Evolutionary conservation across 495 filamentous ascomycete genomes (phyloP).

Genomic region (Tirmania nivea): DNA sequence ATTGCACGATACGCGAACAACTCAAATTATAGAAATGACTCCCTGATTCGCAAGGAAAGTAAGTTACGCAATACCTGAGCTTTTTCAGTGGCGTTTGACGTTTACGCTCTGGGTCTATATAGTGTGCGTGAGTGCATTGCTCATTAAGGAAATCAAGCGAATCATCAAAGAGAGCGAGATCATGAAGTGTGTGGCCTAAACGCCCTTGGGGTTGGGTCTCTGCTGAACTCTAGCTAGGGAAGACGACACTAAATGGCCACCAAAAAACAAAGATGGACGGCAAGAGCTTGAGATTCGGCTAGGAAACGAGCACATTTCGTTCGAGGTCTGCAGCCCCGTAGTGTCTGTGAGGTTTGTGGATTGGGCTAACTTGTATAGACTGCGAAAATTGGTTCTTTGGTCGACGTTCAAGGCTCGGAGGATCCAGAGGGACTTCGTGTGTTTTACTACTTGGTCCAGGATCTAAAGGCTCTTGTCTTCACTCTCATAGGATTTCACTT

Average conservation of each 20-base stretch:
- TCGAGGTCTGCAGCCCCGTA: constrained; percentile 32
- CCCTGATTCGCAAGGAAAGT: constrained; percentile 98
- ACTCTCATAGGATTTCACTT: constrained; percentile 92
- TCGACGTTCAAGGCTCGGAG: constrained; percentile 85
- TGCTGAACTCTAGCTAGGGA: constrained; percentile 37
- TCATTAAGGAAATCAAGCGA: constrained; percentile 84
- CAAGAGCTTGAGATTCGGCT: constrained; percentile 92
- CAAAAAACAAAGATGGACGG: constrained; percentile 96
- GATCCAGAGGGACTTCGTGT: constrained; percentile 93
- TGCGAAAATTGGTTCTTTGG: constrained; percentile 91
- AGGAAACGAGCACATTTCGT: constrained; percentile 92
- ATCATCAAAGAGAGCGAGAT: constrained; percentile 98
- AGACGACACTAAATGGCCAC: constrained; percentile 97
- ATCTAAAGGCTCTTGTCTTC: constrained; percentile 91
- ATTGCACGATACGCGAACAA: constrained; percentile 97
- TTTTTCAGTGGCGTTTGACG: background rate
- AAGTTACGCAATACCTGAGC: constrained; percentile 21
- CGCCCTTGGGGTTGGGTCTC: background rate
- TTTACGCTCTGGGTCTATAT: background rate
- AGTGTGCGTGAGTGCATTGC: constrained; percentile 94
- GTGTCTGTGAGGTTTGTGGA: background rate
- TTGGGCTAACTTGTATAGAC: constrained; percentile 34
- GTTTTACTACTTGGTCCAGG: constrained; percentile 99
- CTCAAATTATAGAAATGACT: constrained; percentile 98
- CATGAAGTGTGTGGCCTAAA: constrained; percentile 46